A percentile compares a stretch with the other conserved stretches of the same genome.
Evolutionary conservation across 768 basidiomycete genomes (phyloP).

Genomic region (Ramaria sp.): DNA sequence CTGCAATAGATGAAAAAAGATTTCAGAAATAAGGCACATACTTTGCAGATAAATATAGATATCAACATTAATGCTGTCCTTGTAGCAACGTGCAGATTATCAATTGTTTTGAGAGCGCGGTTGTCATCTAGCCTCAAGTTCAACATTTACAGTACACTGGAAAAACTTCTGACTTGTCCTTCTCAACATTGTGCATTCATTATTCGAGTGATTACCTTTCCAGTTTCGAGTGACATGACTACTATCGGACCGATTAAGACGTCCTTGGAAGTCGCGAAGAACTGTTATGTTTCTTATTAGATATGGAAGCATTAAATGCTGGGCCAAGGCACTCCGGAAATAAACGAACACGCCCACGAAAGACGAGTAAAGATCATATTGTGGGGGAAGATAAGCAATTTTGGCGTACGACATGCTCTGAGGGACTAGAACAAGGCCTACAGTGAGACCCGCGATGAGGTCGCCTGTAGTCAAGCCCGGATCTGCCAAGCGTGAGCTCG

Average conservation of each 20-base stretch:
- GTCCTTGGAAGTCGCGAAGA: slow-evolving; percentile 97
- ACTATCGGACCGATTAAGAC: slow-evolving; percentile 99
- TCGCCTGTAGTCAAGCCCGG: slow-evolving; percentile 77
- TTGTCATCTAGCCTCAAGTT: no score
- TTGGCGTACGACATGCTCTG: slow-evolving; percentile 87
- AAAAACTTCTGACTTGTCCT: no score
- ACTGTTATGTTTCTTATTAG: slow-evolving; percentile 27
- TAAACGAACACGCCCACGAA: slow-evolving; percentile 83
- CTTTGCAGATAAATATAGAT: no score
- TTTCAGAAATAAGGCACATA: no score
- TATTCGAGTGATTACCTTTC: slow-evolving; percentile 68
- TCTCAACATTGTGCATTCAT: no score
- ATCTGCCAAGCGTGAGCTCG: slow-evolving; percentile 30
- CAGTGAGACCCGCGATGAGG: slow-evolving; percentile 82
- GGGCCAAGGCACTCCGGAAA: slow-evolving; percentile 40
- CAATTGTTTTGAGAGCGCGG: no score
- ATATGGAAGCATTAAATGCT: background rate
- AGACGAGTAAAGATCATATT: slow-evolving; percentile 91
- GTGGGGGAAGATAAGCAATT: slow-evolving; percentile 71
- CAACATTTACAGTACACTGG: no score
- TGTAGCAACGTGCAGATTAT: no score
- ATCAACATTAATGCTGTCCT: no score
- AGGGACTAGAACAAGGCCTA: slow-evolving; percentile 91
- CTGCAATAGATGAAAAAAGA: no score
- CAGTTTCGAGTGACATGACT: slow-evolving; percentile 93